Conservation (phyloP, 2,329 filamentous ascomycete species). For the Epichloe coenophiala region DNA sequence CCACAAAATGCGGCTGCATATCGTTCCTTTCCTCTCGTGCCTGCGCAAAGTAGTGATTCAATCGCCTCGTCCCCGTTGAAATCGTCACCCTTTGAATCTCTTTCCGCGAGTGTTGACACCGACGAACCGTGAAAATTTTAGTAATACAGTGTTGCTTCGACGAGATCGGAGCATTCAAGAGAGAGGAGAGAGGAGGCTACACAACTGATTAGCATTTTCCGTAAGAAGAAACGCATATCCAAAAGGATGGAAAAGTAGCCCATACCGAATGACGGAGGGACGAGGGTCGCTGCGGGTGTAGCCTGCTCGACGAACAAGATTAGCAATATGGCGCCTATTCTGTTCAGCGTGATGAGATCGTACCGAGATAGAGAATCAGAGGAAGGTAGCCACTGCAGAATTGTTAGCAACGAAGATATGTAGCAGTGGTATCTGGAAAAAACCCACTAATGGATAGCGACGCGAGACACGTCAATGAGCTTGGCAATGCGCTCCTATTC, state of each 20-base stretch:
- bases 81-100: background rate
- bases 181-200: conserved; percentile 50
- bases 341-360: conserved; percentile 6
- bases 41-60: background rate
- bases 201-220: conserved; percentile 11
- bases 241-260: background rate
- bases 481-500: conserved; percentile 88
- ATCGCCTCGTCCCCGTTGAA: background rate
- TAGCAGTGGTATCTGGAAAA: background rate
- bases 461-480: conserved; percentile 86
- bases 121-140: background rate
- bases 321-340: conserved; percentile 9
- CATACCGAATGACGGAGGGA: conserved; percentile 54
- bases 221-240: background rate
- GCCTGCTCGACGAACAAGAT: conserved; percentile 36
- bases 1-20: background rate
- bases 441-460: conserved; percentile 88
- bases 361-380: conserved; percentile 92
- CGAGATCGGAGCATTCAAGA: conserved; percentile 28
- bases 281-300: conserved; percentile 90
- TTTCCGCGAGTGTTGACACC: background rate
- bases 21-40: background rate
- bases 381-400: conserved; percentile 75
- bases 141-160: background rate
- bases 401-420: conserved; percentile 19